Conservation (phyloP, 208 protist genomes). For the Acanthamoeba castellanii region DNA sequence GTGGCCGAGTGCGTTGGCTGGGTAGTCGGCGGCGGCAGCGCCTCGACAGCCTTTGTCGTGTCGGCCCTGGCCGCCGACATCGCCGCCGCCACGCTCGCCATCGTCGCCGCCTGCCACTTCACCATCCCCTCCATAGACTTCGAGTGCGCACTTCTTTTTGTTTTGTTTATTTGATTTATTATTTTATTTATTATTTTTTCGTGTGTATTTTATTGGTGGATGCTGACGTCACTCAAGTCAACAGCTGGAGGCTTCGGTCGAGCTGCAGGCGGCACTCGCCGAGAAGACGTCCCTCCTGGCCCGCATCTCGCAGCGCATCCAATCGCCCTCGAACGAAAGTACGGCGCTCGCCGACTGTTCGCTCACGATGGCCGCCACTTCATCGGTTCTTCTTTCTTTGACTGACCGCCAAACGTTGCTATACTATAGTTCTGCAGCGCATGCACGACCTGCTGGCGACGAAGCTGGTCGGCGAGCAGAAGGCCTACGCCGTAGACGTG, state of each 20-base stretch:
- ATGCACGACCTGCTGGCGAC: conserved; percentile 17
- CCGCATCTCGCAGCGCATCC: conserved; percentile 9
- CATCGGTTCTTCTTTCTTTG: too few relatives aligned
- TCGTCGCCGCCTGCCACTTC: background rate
- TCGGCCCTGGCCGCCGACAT: background rate
- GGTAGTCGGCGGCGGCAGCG: background rate
- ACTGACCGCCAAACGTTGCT: too few relatives aligned
- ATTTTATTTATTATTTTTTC: too few relatives aligned
- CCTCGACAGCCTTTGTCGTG: background rate
- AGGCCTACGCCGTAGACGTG: background rate
- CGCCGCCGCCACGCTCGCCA: background rate
- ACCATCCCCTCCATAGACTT: background rate
- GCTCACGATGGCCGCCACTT: too few relatives aligned
- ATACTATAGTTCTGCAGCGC: background rate
- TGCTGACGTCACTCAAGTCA: too few relatives aligned
- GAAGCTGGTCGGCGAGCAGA: conserved; percentile 16
- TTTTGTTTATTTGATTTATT: background rate
- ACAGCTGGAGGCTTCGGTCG: background rate
- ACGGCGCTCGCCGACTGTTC: background rate
- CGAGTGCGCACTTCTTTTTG: background rate
- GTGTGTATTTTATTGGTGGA: too few relatives aligned
- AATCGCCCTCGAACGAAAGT: conserved; percentile 3
- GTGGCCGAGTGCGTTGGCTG: conserved; percentile 6
- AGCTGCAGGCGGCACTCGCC: conserved; percentile 15
- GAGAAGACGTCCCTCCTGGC: background rate